phyloP scores from a whole-genome alignment of 768 basidiomycete genomes.

The Tylopilus sp. region DNA sequence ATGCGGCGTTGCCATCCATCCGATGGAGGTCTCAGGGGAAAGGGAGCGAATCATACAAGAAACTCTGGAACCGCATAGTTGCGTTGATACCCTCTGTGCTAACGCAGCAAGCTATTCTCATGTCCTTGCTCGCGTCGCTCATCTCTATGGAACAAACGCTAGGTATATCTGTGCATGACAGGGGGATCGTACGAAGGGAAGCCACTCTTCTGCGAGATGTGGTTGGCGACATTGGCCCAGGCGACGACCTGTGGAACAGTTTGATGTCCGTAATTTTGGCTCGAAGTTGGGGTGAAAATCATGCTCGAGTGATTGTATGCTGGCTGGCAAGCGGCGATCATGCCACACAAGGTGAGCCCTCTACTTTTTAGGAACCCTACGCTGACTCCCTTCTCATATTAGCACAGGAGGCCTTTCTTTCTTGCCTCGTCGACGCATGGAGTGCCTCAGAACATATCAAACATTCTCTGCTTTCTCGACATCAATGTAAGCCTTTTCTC shows the following conservation, averaged over 20 bases:
- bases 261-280: constrained; percentile 44
- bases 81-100: constrained; percentile 46
- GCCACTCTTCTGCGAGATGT: constrained; percentile 49
- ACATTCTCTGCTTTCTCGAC: constrained; percentile 69
- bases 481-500: constrained; percentile 59
- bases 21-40: constrained; percentile 34
- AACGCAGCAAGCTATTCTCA: constrained; percentile 54
- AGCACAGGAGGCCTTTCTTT: constrained; percentile 47
- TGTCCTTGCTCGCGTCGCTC: constrained; percentile 55
- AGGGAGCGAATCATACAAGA: constrained; percentile 38
- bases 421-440: constrained; percentile 62
- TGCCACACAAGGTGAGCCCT: constrained; percentile 32
- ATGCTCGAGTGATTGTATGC: constrained; percentile 62
- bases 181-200: constrained; percentile 50
- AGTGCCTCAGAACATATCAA: constrained; percentile 73
- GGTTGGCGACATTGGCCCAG: constrained; percentile 47
- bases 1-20: constrained; percentile 45
- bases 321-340: constrained; percentile 56
- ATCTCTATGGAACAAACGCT: constrained; percentile 27
- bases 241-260: constrained; percentile 51
- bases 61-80: constrained; percentile 48
- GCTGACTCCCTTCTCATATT: constrained; percentile 10
- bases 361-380: not conserved
- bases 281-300: constrained; percentile 56
- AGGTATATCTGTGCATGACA: constrained; percentile 31